Conservation (phyloP, 2,329 filamentous ascomycete species). For the Aspergillus sp. region DNA sequence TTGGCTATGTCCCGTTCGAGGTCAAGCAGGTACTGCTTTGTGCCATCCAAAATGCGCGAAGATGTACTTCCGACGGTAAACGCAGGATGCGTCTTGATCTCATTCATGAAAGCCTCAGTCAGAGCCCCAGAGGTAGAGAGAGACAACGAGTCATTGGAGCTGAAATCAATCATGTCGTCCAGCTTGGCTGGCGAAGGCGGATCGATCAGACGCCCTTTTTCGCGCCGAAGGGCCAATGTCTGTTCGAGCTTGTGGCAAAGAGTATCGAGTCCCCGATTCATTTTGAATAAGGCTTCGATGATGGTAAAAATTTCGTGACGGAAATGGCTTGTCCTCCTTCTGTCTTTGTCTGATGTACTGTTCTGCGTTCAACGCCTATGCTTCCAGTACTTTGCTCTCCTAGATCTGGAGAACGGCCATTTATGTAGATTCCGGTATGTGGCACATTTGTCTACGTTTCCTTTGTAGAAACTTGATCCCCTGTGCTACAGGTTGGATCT, state of each 20-base stretch:
- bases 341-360: not conserved
- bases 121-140: conserved; percentile 11
- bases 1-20: conserved; percentile 50
- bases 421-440: no score
- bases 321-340: not conserved
- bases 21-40: conserved; percentile 16
- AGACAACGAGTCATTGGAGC: conserved; percentile 16
- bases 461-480: no score
- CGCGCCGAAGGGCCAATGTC: conserved; percentile 5
- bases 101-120: conserved; percentile 7
- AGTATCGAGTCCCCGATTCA: conserved; percentile 4
- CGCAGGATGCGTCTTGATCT: conserved; percentile 11
- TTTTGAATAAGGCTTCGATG: not conserved
- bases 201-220: conserved; percentile 7
- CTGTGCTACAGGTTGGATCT: not conserved
- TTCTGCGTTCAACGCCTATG: no score
- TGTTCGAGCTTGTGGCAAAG: conserved; percentile 6
- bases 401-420: no score
- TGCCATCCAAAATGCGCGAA: conserved; percentile 11
- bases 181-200: conserved; percentile 6
- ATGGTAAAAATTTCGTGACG: not conserved
- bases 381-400: no score
- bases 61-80: conserved; percentile 13
- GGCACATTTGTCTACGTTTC: no score
- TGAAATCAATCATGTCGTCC: conserved; percentile 10